phyloP scores from a whole-genome alignment of 345 rosid species.

The Salix udensis region DNA sequence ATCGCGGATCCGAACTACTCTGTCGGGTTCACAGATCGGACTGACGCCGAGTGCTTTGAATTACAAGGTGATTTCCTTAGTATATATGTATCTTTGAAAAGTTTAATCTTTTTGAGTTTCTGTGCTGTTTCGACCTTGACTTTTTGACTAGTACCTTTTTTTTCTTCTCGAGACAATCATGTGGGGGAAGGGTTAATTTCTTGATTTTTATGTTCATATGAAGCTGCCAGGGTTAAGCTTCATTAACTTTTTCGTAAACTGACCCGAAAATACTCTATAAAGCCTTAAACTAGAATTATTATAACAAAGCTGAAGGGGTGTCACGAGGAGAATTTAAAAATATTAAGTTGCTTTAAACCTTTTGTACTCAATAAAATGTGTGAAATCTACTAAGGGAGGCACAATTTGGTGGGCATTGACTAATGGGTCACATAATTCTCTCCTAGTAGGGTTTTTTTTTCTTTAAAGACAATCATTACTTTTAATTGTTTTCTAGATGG shows the following conservation, averaged over 20 bases:
- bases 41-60: conserved; percentile 73
- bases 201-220: not conserved
- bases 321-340: too few species aligned
- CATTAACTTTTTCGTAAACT: too few species aligned
- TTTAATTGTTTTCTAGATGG: not conserved
- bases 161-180: not conserved
- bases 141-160: not conserved
- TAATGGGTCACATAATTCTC: not conserved
- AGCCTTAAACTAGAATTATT: too few species aligned
- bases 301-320: not conserved
- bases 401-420: not conserved
- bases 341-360: too few species aligned
- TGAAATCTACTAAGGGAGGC: not conserved
- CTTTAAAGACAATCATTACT: too few species aligned
- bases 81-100: not conserved
- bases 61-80: conserved; percentile 64
- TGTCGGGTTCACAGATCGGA: conserved; percentile 79
- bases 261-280: too few species aligned
- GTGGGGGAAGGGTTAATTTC: not conserved
- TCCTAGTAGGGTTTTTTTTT: too few species aligned
- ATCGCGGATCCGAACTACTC: conserved; percentile 88
- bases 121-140: not conserved
- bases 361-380: not conserved
- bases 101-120: not conserved
- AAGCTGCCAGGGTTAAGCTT: not conserved